Evolutionary conservation across 768 basidiomycete genomes (phyloP), one percentile per base, ranked within the genome.

Genomic region (Trametes meyenii): DNA sequence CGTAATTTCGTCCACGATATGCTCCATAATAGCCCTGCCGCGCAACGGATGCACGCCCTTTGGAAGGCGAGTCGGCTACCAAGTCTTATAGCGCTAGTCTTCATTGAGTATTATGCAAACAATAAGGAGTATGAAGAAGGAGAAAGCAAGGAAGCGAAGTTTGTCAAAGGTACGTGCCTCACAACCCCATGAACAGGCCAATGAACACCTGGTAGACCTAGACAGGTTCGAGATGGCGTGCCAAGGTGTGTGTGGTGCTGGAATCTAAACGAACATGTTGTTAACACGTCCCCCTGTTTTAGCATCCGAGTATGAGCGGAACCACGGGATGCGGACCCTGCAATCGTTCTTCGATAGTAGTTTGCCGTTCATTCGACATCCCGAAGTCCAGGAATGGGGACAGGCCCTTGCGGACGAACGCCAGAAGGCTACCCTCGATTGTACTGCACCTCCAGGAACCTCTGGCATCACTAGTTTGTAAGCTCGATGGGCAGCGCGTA

Each of bases 141-240:
- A 2, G 68, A 77, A 63, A 88, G 88, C 0, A 69, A 81, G 5
- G 94, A 96, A 71, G 92, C 94, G 0, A 84, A 77, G 58, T 94
- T 96, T 69, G 93, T 96, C 43, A 96, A 96, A 82, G 92, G 92
- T 83, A 52, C 67, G 57, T 16, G 21, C 7, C 19, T 7, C 4
- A 42, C 1, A 14, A 46, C 17, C 16, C 39, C 8, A 17, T 39
- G 55, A 11, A 33, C 29, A 12, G 7, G 10, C 24, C 61, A 8
- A 51, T 17, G 5, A 23, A 14, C 17, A 5, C 38, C 43, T 24
- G 58, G 17, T 16, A 94, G 93, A 96, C 70, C 80, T 95, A 5
- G 93, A 96, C 70, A 81, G 90, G 6, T 87, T 94, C 58, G 93
- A 96, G 72, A 90, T 96, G 89, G 91, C 91, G 0, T 77, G 86